Base-by-base conservation (phyloP, 2,329 filamentous ascomycete species). In the Aspergillus sclerotialis region DNA sequence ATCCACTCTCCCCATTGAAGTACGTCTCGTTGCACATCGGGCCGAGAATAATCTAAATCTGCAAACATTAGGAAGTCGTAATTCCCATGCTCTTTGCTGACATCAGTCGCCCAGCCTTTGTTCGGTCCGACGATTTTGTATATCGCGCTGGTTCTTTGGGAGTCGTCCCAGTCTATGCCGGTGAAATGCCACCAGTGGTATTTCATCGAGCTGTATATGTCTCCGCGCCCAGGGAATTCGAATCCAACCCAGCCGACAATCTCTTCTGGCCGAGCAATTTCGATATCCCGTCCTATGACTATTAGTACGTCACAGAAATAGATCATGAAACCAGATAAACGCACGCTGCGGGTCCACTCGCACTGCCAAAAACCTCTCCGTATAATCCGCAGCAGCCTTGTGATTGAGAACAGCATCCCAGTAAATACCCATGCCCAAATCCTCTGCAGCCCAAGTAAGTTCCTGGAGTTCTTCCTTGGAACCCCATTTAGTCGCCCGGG, bases 381-480 rank as follows among this genome's bases (percentile, higher is more conserved):
- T 77, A 33, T 67, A 67, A 52, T 86, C 82, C 5, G 78, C 81
- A 2, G 73, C 80, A 3, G 80, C 78, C 53, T 82, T 84, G 53
- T 85, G 82, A 48, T 84, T 86, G 28, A 85, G 62, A 5, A 87
- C 80, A 2, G 79, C 76, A 54, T 85, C 82, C 69, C 79, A 85
- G 44, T 82, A 71, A 0, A 84, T 48, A 0, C 72, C 70, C 7
- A 85, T 64, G 0, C 70, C 73, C 15, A 70, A 45, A 24, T 70
- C 60, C 32, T 71, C 64, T 0, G 78, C 78, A 9, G 61, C 57
- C 13, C 65, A 56, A 3, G 65, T 60, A 30, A 86, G 55, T 12
- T 66, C 62, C 3, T 72, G 44, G 11, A 86, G 61, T 36, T 84
- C 78, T 28, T 74, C 69, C 48, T 76, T 77, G 2, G 66, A 63